phyloP scores from a whole-genome alignment of 2,329 filamentous ascomycete species.

The Fusarium dimerum region DNA sequence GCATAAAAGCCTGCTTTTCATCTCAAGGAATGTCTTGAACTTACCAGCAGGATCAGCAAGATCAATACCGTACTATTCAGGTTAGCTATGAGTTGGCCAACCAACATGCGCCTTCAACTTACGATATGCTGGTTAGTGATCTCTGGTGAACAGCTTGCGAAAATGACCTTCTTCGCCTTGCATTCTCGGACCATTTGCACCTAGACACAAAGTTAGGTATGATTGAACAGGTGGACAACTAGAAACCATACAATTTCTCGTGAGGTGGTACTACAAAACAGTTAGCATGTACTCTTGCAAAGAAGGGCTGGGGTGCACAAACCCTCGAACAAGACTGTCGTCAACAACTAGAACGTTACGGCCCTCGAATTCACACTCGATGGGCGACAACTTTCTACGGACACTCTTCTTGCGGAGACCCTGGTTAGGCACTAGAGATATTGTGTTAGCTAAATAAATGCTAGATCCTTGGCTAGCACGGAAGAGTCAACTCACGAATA shows the following conservation, averaged over 20 bases:
- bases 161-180: conserved; percentile 78
- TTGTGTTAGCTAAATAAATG: too few species aligned
- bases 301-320: background rate
- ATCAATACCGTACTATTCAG: conserved; percentile 47
- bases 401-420: conserved; percentile 80
- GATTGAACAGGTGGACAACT: background rate
- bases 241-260: conserved; percentile 65
- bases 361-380: conserved; percentile 80
- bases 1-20: background rate
- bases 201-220: conserved; percentile 10
- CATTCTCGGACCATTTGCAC: conserved; percentile 77
- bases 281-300: background rate
- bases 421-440: conserved; percentile 59
- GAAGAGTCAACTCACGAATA: conserved; percentile 44
- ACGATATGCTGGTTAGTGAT: conserved; percentile 89
- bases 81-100: conserved; percentile 2
- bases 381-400: conserved; percentile 84
- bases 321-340: conserved; percentile 83
- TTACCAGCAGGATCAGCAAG: conserved; percentile 42
- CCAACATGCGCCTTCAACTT: conserved; percentile 34
- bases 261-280: conserved; percentile 43
- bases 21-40: background rate
- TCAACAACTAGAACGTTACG: conserved; percentile 83
- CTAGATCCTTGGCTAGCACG: too few species aligned
- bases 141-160: conserved; percentile 79